Evolutionary conservation across 192 early-diverging fungal genomes (phyloP), one percentile per base, ranked within the genome.

Genomic region (Podochytrium sp.): DNA sequence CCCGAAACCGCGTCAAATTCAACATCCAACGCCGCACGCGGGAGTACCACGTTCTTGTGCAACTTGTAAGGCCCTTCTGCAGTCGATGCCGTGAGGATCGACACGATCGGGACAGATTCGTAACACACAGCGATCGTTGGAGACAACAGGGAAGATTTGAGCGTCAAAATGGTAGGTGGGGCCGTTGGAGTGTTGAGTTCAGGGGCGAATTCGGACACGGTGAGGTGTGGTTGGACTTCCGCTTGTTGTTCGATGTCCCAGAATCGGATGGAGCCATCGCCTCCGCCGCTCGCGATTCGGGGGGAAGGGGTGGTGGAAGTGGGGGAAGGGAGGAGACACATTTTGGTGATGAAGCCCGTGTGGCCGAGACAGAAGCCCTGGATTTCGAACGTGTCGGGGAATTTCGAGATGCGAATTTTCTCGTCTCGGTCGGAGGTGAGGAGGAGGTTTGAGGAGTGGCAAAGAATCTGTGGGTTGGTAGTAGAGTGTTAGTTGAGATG

Each of bases 401-500:
- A 98, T 38, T 83, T 81, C 64, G 93, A 95, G n/a, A 99, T 83
- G 7, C 98, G 91, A 65, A 99, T 91, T 80, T 99, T 96, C 73
- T 99, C 98, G 81, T 99, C 98, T 30, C 98, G 92, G 77, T 99
- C 98, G 51, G 92, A 88, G 10, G 98, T 96, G 43, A 99, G 81
- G 34, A 99, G 74, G 43, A 84, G 90, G n/a, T n/a, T n/a, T n/a
- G n/a, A n/a, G n/a, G n/a, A n/a, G n/a, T n/a, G n/a, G n/a, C n/a
- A n/a, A n/a, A n/a, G n/a, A n/a, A n/a, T n/a, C n/a, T n/a, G n/a
- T n/a, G n/a, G n/a, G n/a, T n/a, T n/a, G n/a, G n/a, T n/a, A n/a
- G n/a, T n/a, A n/a, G n/a, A n/a, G n/a, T n/a, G n/a, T n/a, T n/a
- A n/a, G n/a, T n/a, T n/a, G n/a, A n/a, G n/a, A n/a, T n/a, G n/a